These are phyloP conservation scores for Rubia yunnanensis DNA, from an alignment of 257 asterid genomes.

Conservation along the genomic window DNA sequence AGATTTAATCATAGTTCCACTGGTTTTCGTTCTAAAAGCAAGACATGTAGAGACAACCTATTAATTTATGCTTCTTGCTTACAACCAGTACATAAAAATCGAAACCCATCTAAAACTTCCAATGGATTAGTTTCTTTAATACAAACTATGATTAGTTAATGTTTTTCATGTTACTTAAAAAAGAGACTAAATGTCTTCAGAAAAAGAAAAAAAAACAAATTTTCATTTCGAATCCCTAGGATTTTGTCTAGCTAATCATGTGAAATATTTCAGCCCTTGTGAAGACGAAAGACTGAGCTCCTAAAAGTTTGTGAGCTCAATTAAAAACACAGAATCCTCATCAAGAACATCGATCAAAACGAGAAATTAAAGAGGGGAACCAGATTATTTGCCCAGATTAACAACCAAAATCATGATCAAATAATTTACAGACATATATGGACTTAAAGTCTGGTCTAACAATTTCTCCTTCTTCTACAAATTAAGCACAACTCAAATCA, in stretches of 20 bases:
- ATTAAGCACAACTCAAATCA: slow-evolving; percentile 1
- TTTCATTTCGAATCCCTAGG: neutral
- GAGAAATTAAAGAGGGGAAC: neutral
- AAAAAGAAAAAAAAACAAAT: too few species aligned
- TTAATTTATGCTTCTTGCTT: neutral
- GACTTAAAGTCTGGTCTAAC: neutral
- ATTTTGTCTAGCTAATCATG: neutral
- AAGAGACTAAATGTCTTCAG: too few species aligned
- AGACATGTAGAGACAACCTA: too few species aligned
- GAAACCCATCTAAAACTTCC: too few species aligned
- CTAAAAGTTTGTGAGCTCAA: slow-evolving; percentile 7
- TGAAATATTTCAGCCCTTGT: neutral
- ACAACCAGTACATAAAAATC: too few species aligned
- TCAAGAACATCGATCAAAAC: too few species aligned
- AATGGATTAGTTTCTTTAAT: too few species aligned
- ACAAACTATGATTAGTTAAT: too few species aligned
- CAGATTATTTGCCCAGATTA: neutral
- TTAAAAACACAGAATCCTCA: neutral
- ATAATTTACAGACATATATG: neutral
- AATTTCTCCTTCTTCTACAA: neutral
- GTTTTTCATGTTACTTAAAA: too few species aligned
- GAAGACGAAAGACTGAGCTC: neutral
- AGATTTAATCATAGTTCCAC: neutral
- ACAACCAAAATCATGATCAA: neutral
- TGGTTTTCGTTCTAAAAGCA: neutral